Evolutionary conservation across 2,329 filamentous ascomycete species (phyloP).

Genomic region (Cladorrhinum sp.): DNA sequence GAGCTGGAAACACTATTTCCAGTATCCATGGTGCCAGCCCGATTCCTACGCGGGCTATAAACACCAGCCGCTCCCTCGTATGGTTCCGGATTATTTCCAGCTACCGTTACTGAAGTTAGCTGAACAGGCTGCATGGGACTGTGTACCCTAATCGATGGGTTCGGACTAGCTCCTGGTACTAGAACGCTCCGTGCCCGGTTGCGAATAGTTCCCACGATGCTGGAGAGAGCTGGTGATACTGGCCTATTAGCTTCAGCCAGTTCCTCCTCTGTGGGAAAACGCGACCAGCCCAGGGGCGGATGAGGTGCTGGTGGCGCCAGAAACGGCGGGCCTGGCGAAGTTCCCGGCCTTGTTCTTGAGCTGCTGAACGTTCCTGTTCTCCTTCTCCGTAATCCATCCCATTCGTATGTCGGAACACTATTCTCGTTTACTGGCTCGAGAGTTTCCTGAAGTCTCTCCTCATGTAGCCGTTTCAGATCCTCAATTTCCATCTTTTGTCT

Average conservation of each 20-base stretch:
- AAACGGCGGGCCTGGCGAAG: slow-evolving; percentile 35
- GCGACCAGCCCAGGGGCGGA: slow-evolving; percentile 83
- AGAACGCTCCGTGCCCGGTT: slow-evolving; percentile 42
- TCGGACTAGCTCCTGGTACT: slow-evolving; percentile 36
- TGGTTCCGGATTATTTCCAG: slow-evolving; percentile 45
- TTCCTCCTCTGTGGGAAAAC: slow-evolving; percentile 68
- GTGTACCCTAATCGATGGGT: slow-evolving; percentile 38
- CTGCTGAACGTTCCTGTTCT: slow-evolving; percentile 47
- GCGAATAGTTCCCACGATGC: slow-evolving; percentile 56
- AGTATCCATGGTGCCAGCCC: slow-evolving; percentile 34
- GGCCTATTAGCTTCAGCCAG: slow-evolving; percentile 53
- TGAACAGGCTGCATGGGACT: slow-evolving; percentile 61
- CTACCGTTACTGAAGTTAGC: slow-evolving; percentile 58
- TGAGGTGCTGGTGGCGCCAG: slow-evolving; percentile 47
- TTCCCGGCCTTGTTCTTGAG: slow-evolving; percentile 36
- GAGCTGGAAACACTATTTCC: slow-evolving; percentile 43
- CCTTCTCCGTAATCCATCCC: slow-evolving; percentile 80
- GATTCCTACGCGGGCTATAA: slow-evolving; percentile 6
- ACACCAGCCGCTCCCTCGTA: slow-evolving; percentile 38
- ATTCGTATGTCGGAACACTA: slow-evolving; percentile 69
- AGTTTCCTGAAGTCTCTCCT: slow-evolving; percentile 69
- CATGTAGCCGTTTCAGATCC: slow-evolving; percentile 73
- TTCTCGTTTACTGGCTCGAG: slow-evolving; percentile 77
- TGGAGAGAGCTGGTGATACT: slow-evolving; percentile 50
- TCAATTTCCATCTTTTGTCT: slow-evolving; percentile 76